Conservation (phyloP, 2,329 filamentous ascomycete species). For the Ceratocystis smalleyi region DNA sequence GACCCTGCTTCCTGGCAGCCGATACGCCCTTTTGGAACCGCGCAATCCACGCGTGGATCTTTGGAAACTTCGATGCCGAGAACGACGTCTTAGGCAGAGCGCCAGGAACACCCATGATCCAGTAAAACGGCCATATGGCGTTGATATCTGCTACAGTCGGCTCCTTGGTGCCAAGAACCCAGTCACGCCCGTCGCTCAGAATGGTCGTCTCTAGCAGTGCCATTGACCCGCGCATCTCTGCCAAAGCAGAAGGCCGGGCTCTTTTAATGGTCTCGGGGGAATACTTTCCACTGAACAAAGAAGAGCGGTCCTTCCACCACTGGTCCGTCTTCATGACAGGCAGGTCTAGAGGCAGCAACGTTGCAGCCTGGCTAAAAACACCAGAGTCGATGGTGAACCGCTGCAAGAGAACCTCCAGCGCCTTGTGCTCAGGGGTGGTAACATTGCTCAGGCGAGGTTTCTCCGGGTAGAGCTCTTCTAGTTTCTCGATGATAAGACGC, state of each 20-base stretch:
- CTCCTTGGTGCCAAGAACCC: slow-evolving; percentile 39
- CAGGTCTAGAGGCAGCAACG: slow-evolving; percentile 41
- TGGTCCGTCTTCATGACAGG: slow-evolving; percentile 39
- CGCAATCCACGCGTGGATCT: slow-evolving; percentile 46
- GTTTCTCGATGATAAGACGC: slow-evolving; percentile 48
- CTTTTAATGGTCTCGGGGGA: slow-evolving; percentile 20
- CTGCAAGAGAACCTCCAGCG: slow-evolving; percentile 34
- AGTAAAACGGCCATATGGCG: slow-evolving; percentile 52
- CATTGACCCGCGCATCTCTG: slow-evolving; percentile 38
- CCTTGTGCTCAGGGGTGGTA: slow-evolving; percentile 22
- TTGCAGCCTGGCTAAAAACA: slow-evolving; percentile 37
- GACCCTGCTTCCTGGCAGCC: slow-evolving; percentile 23
- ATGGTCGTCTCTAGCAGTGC: slow-evolving; percentile 45
- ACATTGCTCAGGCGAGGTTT: slow-evolving; percentile 26
- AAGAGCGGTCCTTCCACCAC: slow-evolving; percentile 42
- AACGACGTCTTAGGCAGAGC: slow-evolving; percentile 39
- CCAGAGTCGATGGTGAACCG: slow-evolving; percentile 40
- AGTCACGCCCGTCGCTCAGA: slow-evolving; percentile 49
- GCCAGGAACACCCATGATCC: slow-evolving; percentile 41
- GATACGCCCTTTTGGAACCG: slow-evolving; percentile 40
- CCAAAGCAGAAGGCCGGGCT: slow-evolving; percentile 38
- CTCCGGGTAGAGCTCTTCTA: slow-evolving; percentile 41
- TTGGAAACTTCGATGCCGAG: slow-evolving; percentile 38
- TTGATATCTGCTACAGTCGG: slow-evolving; percentile 53
- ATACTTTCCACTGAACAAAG: slow-evolving; percentile 24